Evolutionary conservation across 306 rosid species (phyloP).

Genomic region (Casuarina equisetifolia): DNA sequence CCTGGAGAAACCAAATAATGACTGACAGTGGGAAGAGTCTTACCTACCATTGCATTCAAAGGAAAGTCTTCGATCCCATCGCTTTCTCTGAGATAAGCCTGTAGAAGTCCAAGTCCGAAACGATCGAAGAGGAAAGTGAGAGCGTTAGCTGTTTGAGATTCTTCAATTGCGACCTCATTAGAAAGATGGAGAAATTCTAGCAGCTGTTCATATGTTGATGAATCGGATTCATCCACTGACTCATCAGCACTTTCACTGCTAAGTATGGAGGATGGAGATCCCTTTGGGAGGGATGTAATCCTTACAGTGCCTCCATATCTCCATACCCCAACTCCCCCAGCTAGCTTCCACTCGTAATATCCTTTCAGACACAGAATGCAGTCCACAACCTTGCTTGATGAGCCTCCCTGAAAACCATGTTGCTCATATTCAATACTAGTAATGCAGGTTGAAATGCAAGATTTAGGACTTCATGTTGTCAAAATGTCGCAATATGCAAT

Average conservation of each 20-base stretch:
- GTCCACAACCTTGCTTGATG: conserved; percentile 86
- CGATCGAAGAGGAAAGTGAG: conserved; percentile 81
- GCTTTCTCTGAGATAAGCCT: conserved; percentile 73
- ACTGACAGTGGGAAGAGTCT: conserved; percentile 42
- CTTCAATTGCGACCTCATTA: conserved; percentile 62
- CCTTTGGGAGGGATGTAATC: conserved; percentile 74
- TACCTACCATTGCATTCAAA: conserved; percentile 97
- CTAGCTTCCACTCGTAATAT: conserved; percentile 82
- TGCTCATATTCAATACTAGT: conserved; percentile 3
- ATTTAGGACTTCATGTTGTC: not conserved
- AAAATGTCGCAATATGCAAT: not conserved
- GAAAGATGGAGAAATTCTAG: conserved; percentile 75
- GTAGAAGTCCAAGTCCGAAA: conserved; percentile 80
- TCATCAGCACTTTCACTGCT: conserved; percentile 75
- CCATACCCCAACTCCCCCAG: conserved; percentile 97
- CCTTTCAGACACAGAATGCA: conserved; percentile 98
- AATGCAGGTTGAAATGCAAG: not conserved
- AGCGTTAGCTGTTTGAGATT: conserved; percentile 63
- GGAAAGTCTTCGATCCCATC: conserved; percentile 65
- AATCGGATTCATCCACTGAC: conserved; percentile 69
- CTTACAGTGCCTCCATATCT: conserved; percentile 96
- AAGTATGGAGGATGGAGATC: conserved; percentile 47
- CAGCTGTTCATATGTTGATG: conserved; percentile 76
- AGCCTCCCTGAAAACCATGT: conserved; percentile 74
- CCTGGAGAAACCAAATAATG: not conserved